These are phyloP conservation scores for Cucumis cinereus DNA, from an alignment of 306 rosid species.

Conservation along the genomic window DNA sequence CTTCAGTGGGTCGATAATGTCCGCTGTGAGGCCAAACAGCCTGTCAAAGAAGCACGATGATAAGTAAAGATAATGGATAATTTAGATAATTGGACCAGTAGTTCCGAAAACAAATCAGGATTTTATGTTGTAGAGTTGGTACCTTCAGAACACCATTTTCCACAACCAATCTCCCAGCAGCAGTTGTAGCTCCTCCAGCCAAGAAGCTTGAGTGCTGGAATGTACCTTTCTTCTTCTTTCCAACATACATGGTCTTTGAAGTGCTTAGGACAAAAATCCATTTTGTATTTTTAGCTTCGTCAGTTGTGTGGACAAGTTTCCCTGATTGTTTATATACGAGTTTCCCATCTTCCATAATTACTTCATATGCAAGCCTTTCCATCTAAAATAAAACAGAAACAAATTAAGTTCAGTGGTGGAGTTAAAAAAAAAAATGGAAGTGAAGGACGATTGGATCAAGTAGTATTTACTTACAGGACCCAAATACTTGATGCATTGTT, in stretches of 20 bases:
- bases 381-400: constrained; percentile 31
- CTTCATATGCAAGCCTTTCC: constrained; percentile 92
- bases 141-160: constrained; percentile 84
- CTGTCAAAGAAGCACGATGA: constrained; percentile 37
- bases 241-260: constrained; percentile 66
- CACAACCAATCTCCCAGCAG: constrained; percentile 88
- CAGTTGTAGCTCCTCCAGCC: constrained; percentile 99
- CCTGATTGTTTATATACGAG: constrained; percentile 67
- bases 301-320: constrained; percentile 49
- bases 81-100: neutral
- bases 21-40: constrained; percentile 99
- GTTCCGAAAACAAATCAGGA: neutral
- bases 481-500: constrained; percentile 86
- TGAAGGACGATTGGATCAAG: constrained; percentile 5
- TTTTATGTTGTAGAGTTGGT: constrained; percentile 1
- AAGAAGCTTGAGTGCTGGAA: constrained; percentile 99
- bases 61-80: constrained; percentile 4
- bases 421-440: constrained; percentile 1
- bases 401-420: constrained; percentile 1
- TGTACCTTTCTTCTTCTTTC: constrained; percentile 82
- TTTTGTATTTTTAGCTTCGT: constrained; percentile 39
- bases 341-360: constrained; percentile 60
- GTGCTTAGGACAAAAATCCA: constrained; percentile 98
- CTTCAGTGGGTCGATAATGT: constrained; percentile 82
- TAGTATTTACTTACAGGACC: constrained; percentile 70